Percentiles rank a stretch among this genome's conserved stretches.
Evolutionary conservation across 176 grass and related monocot species (phyloP).

Genomic region (Aegilops bicornis): DNA sequence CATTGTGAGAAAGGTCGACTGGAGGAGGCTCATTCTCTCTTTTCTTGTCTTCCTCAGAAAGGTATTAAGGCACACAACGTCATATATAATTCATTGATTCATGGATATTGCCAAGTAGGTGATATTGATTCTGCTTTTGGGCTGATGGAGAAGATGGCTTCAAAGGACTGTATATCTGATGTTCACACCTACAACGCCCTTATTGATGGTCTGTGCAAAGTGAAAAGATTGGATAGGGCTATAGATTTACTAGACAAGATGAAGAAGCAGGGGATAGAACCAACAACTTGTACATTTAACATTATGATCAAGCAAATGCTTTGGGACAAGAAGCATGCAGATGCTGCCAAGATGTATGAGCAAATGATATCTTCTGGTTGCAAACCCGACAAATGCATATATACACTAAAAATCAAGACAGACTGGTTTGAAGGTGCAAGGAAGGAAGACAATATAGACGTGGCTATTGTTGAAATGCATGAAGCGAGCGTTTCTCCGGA

Average conservation of each 20-base stretch:
- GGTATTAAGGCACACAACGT: background rate
- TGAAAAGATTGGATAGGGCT: conserved; percentile 9
- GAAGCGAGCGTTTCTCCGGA: conserved; percentile 6
- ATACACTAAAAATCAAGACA: background rate
- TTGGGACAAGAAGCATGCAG: background rate
- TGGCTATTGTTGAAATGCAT: background rate
- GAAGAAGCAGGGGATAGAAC: background rate
- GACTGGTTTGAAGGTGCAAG: background rate
- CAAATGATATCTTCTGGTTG: conserved; percentile 9
- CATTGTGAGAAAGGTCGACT: background rate
- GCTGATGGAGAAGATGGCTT: conserved; percentile 28
- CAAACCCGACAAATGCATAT: background rate
- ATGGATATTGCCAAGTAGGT: conserved; percentile 30
- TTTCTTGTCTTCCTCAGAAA: background rate
- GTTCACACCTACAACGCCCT: conserved; percentile 31
- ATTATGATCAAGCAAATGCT: background rate
- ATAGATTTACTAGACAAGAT: conserved; percentile 24
- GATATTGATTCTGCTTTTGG: conserved; percentile 27
- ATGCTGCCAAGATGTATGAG: background rate
- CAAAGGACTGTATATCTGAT: conserved; percentile 1
- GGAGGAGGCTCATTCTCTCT: background rate
- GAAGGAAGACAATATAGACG: background rate
- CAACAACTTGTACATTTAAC: background rate
- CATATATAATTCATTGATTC: conserved; percentile 32
- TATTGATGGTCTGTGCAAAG: conserved; percentile 29